Evolutionary conservation across 129 eudicot species (phyloP), one percentile per base, ranked within the genome.

Genomic region (Cynara cardunculus): DNA sequence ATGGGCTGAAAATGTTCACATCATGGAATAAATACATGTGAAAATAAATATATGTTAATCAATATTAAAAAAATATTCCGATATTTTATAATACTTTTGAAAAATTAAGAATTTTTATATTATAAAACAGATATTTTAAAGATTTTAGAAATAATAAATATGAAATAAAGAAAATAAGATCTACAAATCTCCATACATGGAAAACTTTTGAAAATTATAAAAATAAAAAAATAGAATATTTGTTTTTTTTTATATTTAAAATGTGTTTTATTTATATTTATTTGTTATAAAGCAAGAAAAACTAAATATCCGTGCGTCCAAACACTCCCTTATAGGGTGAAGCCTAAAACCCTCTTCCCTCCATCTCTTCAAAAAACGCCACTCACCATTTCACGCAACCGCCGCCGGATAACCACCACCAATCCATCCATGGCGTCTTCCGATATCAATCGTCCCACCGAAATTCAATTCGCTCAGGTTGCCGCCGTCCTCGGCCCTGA

Each of bases 401-500:
- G 79, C 82, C 86, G 82, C 79, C 86, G 78, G 31, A 26, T 11
- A 24, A 35, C 71, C 22, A 32, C 68, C 68, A 8, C 16, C 78
- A 4, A 25, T 19, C 72, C 87, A 73, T 44, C 82, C 80, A 94
- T 94, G 98, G 93, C 89, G 35, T 69, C 89, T 80, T 77, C 82
- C 78, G 85, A 26, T 21, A 68, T 18, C 75, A 26, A 24, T 24
- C 90, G 79, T 70, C 88, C 91, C 31, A 85, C 87, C 84, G 93
- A 88, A 44, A 80, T 80, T 25, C 90, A 89, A 84, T 80, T 86
- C 69, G 84, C 92, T 19, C 89, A 90, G 65, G 61, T 91, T 19
- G 85, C 93, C 35, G 86, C 94, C 73, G 73, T 96, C 39, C 93
- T 96, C 72, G 93, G 93, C 3, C 92, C 93, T 8, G 89, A 93